A percentile compares a stretch with the other conserved stretches of the same genome.
phyloP scores from a whole-genome alignment of 2,329 filamentous ascomycete species.

The Cladorrhinum sp. region DNA sequence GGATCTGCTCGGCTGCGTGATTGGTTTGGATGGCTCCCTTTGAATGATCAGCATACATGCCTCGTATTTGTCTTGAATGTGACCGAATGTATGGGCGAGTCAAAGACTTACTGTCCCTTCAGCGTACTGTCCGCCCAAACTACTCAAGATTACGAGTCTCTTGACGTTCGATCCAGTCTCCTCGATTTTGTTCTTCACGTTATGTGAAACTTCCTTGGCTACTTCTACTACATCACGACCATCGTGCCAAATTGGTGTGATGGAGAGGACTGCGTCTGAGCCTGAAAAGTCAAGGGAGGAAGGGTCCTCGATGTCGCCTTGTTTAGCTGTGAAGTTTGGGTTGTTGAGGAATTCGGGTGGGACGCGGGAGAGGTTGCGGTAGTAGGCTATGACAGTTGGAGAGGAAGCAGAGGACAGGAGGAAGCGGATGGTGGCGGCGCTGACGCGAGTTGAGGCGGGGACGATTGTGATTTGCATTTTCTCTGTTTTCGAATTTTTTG shows the following conservation, averaged over 20 bases:
- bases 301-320: constrained; percentile 31
- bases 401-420: constrained; percentile 26
- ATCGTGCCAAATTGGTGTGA: constrained; percentile 33
- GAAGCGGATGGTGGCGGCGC: constrained; percentile 30
- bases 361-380: constrained; percentile 31
- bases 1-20: constrained; percentile 34
- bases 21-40: constrained; percentile 39
- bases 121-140: constrained; percentile 34
- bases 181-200: constrained; percentile 31
- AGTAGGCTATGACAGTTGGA: constrained; percentile 29
- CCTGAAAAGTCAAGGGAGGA: constrained; percentile 32
- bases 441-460: constrained; percentile 35
- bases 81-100: no score
- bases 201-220: constrained; percentile 19
- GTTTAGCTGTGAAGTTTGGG: constrained; percentile 29
- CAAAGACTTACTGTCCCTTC: constrained; percentile 31
- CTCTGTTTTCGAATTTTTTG: background rate
- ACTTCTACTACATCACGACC: constrained; percentile 26
- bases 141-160: constrained; percentile 33
- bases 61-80: background rate
- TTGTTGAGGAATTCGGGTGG: constrained; percentile 29
- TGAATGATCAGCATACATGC: background rate
- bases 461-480: constrained; percentile 21
- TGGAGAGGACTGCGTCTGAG: constrained; percentile 32
- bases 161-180: constrained; percentile 26